phyloP scores from a whole-genome alignment of 2,329 filamentous ascomycete species.

The Botrytis aclada region DNA sequence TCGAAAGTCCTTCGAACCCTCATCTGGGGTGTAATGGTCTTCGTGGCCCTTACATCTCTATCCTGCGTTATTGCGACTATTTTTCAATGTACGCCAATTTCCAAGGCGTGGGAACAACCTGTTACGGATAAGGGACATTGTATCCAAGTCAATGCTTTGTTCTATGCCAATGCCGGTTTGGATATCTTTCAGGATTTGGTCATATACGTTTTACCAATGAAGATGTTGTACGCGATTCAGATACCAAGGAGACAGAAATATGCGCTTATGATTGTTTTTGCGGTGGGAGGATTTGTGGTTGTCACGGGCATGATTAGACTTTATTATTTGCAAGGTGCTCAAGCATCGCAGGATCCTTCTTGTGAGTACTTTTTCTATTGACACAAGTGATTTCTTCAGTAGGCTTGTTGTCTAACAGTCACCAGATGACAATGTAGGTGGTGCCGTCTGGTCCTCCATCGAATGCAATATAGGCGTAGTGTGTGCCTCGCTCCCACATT shows the following conservation, averaged over 20 bases:
- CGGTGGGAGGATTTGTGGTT: constrained; percentile 13
- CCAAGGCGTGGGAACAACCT: background rate
- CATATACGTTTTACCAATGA: constrained; percentile 12
- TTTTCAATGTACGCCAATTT: constrained; percentile 16
- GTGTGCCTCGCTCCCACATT: constrained; percentile 15
- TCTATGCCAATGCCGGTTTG: constrained; percentile 14
- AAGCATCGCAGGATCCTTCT: constrained; percentile 8
- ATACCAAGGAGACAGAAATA: constrained; percentile 14
- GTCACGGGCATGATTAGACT: constrained; percentile 4
- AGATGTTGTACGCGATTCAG: constrained; percentile 10
- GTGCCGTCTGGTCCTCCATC: constrained; percentile 9
- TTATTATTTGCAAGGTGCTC: constrained; percentile 15
- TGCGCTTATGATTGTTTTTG: constrained; percentile 12
- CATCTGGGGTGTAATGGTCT: background rate
- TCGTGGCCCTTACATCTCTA: constrained; percentile 7
- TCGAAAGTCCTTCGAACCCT: background rate
- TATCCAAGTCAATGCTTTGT: background rate
- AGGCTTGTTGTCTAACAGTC: background rate
- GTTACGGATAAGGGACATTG: background rate
- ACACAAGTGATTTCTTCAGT: background rate
- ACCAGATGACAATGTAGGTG: constrained; percentile 9
- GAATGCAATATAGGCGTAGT: constrained; percentile 17
- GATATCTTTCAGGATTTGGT: constrained; percentile 12
- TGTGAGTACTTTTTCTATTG: background rate
- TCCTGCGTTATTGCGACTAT: background rate